phyloP scores from a whole-genome alignment of 2,329 filamentous ascomycete species.

The Aspergillus udagawae region DNA sequence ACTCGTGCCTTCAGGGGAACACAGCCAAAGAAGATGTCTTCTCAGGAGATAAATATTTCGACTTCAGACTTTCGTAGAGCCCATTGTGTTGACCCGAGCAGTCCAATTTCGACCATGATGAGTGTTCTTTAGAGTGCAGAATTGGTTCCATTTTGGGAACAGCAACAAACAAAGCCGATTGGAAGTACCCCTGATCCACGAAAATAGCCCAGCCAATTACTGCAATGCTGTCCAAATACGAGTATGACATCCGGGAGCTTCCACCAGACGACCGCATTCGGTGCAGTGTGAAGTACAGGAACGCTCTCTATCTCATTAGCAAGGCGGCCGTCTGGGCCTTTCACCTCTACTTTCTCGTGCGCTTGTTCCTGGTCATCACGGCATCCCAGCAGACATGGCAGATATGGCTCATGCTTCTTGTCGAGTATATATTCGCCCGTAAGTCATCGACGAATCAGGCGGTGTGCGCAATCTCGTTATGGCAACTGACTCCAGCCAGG shows the following conservation, averaged over 20 bases:
- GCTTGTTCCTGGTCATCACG: constrained; percentile 11
- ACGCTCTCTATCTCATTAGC: constrained; percentile 12
- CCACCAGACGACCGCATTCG: constrained; percentile 13
- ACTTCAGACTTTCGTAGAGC: background rate
- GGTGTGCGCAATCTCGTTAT: background rate
- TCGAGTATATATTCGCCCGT: constrained; percentile 25
- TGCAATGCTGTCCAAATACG: constrained; percentile 7
- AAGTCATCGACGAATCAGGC: constrained; percentile 1
- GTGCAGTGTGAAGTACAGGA: constrained; percentile 14
- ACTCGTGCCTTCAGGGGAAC: background rate
- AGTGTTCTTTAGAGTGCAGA: background rate
- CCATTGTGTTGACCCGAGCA: background rate
- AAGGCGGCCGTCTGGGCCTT: constrained; percentile 15
- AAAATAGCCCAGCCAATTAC: background rate
- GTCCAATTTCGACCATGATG: background rate
- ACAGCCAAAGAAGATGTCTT: too few species aligned
- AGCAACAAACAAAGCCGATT: background rate
- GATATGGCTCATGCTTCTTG: constrained; percentile 23
- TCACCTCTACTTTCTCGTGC: constrained; percentile 18
- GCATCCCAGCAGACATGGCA: constrained; percentile 16
- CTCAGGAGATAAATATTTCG: background rate
- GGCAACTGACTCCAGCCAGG: constrained; percentile 9
- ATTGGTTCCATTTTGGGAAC: background rate
- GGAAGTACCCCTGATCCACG: background rate
- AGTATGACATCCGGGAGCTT: constrained; percentile 19